Evolutionary conservation across 192 early-diverging fungal genomes (phyloP).

Genomic region (Lobulomyces angularis): DNA sequence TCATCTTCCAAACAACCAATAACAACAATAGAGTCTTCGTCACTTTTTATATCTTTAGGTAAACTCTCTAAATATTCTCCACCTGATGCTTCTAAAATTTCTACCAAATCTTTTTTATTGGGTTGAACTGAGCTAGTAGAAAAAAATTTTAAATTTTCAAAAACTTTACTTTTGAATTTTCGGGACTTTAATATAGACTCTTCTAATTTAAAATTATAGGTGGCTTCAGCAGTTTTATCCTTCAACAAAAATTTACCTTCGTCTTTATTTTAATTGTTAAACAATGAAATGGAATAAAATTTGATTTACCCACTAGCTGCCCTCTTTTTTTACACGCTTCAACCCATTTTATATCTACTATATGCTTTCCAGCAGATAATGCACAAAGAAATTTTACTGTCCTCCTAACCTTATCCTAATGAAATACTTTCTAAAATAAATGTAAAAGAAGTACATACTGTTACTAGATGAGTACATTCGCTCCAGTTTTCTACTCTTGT

Average conservation of each 20-base stretch:
- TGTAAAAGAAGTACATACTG: too few relatives aligned
- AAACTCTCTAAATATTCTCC: conserved; percentile 10
- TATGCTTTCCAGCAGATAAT: conserved; percentile 26
- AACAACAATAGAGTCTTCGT: conserved; percentile 9
- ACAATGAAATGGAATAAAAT: conserved; percentile 1
- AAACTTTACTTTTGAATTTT: conserved; percentile 4
- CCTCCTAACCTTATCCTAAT: conserved; percentile 23
- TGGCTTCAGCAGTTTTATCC: conserved; percentile 23
- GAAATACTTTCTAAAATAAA: too few relatives aligned
- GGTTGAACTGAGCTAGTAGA: conserved; percentile 23
- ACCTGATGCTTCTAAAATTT: conserved; percentile 29
- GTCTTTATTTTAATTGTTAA: conserved; percentile 10
- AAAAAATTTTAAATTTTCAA: conserved; percentile 18
- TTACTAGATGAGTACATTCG: conserved; percentile 34
- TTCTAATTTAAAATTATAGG: conserved; percentile 22
- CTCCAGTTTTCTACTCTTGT: conserved; percentile 15
- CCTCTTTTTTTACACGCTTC: conserved; percentile 26
- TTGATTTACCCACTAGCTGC: conserved; percentile 20
- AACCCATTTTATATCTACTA: conserved; percentile 31
- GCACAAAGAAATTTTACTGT: conserved; percentile 38
- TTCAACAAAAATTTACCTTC: conserved; percentile 24
- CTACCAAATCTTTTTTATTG: conserved; percentile 16
- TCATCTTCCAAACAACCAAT: conserved; percentile 17
- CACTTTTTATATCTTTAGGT: not conserved
- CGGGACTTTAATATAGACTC: conserved; percentile 8